A percentile compares a stretch with the other conserved stretches of the same genome.
These are phyloP conservation scores for Coriolopsis trogii DNA, from an alignment of 1,284 basidiomycete species.

Conservation along the genomic window DNA sequence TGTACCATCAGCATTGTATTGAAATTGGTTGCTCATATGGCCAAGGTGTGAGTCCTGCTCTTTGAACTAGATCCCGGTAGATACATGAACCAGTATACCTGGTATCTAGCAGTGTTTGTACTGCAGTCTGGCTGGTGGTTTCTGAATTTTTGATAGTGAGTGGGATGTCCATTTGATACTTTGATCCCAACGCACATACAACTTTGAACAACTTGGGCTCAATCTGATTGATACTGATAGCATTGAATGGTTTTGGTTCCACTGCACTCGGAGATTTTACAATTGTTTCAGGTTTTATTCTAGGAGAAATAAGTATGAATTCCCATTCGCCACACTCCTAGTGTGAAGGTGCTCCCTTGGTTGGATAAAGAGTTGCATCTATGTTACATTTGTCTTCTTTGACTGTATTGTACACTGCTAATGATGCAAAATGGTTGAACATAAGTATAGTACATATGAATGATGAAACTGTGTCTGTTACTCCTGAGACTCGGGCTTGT, in stretches of 20 bases:
- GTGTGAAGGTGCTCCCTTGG: not conserved
- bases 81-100: constrained; percentile 29
- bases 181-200: constrained; percentile 1
- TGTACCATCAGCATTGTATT: constrained; percentile 19
- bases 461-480: not conserved
- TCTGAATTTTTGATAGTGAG: constrained; percentile 9
- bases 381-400: not conserved
- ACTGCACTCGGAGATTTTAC: constrained; percentile 7
- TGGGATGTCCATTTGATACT: constrained; percentile 11
- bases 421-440: not conserved
- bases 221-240: constrained; percentile 1
- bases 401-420: not conserved
- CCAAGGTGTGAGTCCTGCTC: constrained; percentile 10
- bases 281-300: constrained; percentile 3
- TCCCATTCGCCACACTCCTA: not conserved
- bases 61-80: constrained; percentile 20
- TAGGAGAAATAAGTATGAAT: constrained; percentile 4
- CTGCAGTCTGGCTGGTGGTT: not conserved
- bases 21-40: constrained; percentile 21
- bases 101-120: constrained; percentile 22
- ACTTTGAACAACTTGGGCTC: constrained; percentile 5
- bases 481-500: not conserved
- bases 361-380: not conserved
- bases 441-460: not conserved
- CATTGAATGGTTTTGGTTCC: constrained; percentile 6